A percentile compares a stretch with the other conserved stretches of the same genome.
Evolutionary conservation across 768 basidiomycete genomes (phyloP).

Genomic region (Lentinula aciculospora): DNA sequence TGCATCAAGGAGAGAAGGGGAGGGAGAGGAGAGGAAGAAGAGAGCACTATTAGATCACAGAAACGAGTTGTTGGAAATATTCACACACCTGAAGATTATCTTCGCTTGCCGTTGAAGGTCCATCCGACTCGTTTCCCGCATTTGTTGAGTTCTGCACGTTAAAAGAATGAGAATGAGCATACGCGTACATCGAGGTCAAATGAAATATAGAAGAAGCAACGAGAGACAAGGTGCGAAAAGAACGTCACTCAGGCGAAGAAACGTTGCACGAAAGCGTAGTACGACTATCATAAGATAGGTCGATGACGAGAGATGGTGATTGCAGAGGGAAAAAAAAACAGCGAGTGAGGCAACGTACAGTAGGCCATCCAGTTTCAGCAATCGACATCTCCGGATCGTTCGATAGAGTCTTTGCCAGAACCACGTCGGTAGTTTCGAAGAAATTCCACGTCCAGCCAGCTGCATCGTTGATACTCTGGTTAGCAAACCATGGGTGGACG

Average conservation of each 20-base stretch:
- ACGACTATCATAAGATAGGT: too few species aligned
- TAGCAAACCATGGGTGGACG: slow-evolving; percentile 92
- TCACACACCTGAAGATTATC: slow-evolving; percentile 49
- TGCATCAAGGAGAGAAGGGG: background rate
- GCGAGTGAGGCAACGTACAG: slow-evolving; percentile 22
- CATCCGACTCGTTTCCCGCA: slow-evolving; percentile 52
- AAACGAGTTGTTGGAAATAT: background rate
- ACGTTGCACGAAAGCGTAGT: too few species aligned
- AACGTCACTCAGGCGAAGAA: too few species aligned
- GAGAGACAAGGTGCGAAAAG: too few species aligned
- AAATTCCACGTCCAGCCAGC: slow-evolving; percentile 81
- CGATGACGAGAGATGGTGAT: too few species aligned
- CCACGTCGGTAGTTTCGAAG: slow-evolving; percentile 63
- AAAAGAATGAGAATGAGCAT: too few species aligned
- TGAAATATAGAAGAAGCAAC: background rate
- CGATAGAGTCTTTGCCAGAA: slow-evolving; percentile 39
- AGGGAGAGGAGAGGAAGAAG: too few species aligned
- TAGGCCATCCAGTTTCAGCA: slow-evolving; percentile 84
- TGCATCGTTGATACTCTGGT: slow-evolving; percentile 56
- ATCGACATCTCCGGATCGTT: slow-evolving; percentile 84
- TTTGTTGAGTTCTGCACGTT: slow-evolving; percentile 58
- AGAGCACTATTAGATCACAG: too few species aligned
- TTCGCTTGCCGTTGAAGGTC: slow-evolving; percentile 57
- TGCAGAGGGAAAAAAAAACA: background rate
- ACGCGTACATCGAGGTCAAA: too few species aligned